A percentile compares a stretch with the other conserved stretches of the same genome.
These are phyloP conservation scores for Bryoerythrophyllum caledonicum DNA, from an alignment of 225 moss, liverwort and hornwort species.

Conservation along the genomic window DNA sequence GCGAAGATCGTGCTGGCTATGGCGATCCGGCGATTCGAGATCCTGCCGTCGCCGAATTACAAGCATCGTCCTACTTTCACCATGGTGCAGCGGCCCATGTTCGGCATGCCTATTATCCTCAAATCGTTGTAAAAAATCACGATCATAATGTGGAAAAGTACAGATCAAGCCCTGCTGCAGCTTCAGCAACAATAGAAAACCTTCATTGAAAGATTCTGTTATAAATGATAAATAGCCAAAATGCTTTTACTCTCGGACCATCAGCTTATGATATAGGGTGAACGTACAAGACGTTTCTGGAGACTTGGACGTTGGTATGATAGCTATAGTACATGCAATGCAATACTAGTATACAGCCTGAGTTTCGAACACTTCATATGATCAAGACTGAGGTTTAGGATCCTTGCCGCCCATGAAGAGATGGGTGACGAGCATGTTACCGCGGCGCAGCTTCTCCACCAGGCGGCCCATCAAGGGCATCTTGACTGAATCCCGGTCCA, in stretches of 20 bases:
- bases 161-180: neutral
- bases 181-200: neutral
- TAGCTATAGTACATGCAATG: conserved; percentile 8
- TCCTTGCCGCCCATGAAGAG: conserved; percentile 53
- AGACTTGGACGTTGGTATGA: neutral
- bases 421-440: conserved; percentile 54
- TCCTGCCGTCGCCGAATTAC: neutral
- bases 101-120: neutral
- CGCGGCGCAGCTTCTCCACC: conserved; percentile 43
- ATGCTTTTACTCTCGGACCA: neutral
- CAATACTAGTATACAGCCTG: conserved; percentile 13
- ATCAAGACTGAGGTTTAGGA: conserved; percentile 29
- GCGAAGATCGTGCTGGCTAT: neutral
- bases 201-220: neutral
- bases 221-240: neutral
- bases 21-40: neutral
- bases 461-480: conserved; percentile 38
- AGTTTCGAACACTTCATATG: neutral
- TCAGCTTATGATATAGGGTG: neutral
- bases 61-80: neutral
- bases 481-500: conserved; percentile 37
- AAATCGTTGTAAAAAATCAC: neutral
- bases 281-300: neutral
- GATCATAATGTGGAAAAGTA: too few species aligned
- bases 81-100: neutral